A percentile compares a stretch with the other conserved stretches of the same genome.
These are phyloP conservation scores for Ceratocystis lukuohia DNA, from an alignment of 2,329 filamentous ascomycete species.

Conservation along the genomic window DNA sequence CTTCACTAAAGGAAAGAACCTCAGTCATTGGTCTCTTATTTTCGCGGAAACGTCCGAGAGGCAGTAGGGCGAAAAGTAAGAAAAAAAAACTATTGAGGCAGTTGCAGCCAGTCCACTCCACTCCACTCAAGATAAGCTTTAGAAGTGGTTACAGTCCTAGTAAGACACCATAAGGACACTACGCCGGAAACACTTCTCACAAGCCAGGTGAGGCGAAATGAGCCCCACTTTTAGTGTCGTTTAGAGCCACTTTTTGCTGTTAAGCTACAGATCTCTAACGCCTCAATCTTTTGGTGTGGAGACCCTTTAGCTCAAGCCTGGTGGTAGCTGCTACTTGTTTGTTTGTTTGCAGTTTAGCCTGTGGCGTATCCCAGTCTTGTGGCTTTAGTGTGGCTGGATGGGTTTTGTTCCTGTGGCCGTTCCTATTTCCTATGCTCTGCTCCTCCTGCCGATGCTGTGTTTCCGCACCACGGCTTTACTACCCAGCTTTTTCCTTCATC, in stretches of 20 bases:
- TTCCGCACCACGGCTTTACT: background rate
- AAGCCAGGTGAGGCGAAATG: background rate
- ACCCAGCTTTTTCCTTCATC: background rate
- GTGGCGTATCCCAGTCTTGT: background rate
- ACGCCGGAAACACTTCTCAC: background rate
- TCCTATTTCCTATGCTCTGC: no score
- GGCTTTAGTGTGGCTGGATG: background rate
- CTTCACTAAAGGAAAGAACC: background rate
- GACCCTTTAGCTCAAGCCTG: background rate
- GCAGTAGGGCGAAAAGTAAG: background rate
- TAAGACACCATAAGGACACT: background rate
- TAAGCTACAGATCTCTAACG: background rate
- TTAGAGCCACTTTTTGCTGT: background rate
- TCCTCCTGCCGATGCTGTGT: background rate
- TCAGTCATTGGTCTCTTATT: no score
- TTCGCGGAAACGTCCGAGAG: no score
- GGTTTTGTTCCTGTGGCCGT: no score
- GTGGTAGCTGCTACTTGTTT: background rate
- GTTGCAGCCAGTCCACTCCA: background rate
- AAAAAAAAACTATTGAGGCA: background rate
- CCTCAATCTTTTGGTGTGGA: background rate
- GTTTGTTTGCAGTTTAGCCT: background rate
- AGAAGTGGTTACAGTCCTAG: background rate
- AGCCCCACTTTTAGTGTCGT: constrained; percentile 1
- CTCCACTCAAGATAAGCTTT: background rate